A percentile compares a stretch with the other conserved stretches of the same genome.
Evolutionary conservation across 2,329 filamentous ascomycete genomes (phyloP).

Genomic region (Polytolypa hystricis): DNA sequence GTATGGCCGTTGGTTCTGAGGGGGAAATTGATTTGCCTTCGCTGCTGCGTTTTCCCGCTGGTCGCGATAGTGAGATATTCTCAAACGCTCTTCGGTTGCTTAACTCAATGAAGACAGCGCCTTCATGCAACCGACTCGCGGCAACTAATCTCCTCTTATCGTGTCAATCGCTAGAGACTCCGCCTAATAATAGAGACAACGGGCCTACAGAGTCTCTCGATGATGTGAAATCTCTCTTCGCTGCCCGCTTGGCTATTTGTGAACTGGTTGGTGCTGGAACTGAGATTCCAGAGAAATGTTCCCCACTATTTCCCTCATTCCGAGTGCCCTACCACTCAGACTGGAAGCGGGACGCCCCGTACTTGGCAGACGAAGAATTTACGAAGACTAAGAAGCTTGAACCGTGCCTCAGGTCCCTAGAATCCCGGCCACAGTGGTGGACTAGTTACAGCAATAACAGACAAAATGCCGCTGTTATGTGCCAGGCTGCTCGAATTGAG

Average conservation of each 20-base stretch:
- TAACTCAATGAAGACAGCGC: conserved; percentile 33
- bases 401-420: conserved; percentile 44
- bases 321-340: conserved; percentile 10
- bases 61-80: conserved; percentile 27
- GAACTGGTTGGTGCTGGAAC: conserved; percentile 46
- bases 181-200: conserved; percentile 15
- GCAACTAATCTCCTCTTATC: conserved; percentile 41
- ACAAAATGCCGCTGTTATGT: conserved; percentile 51
- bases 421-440: conserved; percentile 48
- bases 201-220: conserved; percentile 27
- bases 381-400: conserved; percentile 27
- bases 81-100: conserved; percentile 34
- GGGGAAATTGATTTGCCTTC: conserved; percentile 19
- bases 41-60: conserved; percentile 16
- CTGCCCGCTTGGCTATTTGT: conserved; percentile 52
- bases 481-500: conserved; percentile 48
- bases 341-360: conserved; percentile 13
- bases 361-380: conserved; percentile 6
- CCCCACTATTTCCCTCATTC: conserved; percentile 35
- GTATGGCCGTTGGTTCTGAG: conserved; percentile 2
- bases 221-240: conserved; percentile 45
- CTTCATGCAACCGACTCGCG: conserved; percentile 44
- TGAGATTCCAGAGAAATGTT: conserved; percentile 41
- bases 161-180: conserved; percentile 39
- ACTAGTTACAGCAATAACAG: conserved; percentile 53